Conservation (phyloP, 345 rosid species). For the Anacardium occidentale region DNA sequence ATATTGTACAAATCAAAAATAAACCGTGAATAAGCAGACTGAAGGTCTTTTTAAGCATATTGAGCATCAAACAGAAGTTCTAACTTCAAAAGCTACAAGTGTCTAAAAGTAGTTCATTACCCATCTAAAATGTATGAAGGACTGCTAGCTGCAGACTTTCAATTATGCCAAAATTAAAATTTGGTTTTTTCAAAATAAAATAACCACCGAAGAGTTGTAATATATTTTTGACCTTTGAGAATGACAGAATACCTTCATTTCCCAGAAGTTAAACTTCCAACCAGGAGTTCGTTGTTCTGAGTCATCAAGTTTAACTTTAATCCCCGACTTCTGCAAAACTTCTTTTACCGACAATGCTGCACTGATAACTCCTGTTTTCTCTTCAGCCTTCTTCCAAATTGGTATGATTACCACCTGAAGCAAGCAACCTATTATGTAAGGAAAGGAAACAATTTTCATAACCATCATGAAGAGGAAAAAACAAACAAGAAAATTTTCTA, state of each 20-base stretch:
- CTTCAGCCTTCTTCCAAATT: slow-evolving; percentile 79
- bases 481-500: neutral
- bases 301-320: slow-evolving; percentile 86
- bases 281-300: slow-evolving; percentile 82
- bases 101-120: neutral
- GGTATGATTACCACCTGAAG: slow-evolving; percentile 80
- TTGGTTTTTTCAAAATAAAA: neutral
- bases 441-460: neutral
- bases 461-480: slow-evolving; percentile 4
- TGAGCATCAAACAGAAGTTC: neutral
- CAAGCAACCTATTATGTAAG: slow-evolving; percentile 14
- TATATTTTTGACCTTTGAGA: slow-evolving; percentile 1
- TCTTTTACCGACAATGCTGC: slow-evolving; percentile 69
- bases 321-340: slow-evolving; percentile 54
- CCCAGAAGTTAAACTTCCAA: slow-evolving; percentile 98
- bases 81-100: neutral
- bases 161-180: too few species aligned
- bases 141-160: too few species aligned
- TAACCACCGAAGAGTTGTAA: neutral
- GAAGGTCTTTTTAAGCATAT: neutral
- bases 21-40: neutral
- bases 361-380: slow-evolving; percentile 67
- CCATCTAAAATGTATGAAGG: neutral
- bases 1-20: neutral
- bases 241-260: slow-evolving; percentile 68